Evolutionary conservation across 148 eudicot genomes (phyloP), one percentile per base, ranked within the genome.

Genomic region (Rhododendron ovatum): DNA sequence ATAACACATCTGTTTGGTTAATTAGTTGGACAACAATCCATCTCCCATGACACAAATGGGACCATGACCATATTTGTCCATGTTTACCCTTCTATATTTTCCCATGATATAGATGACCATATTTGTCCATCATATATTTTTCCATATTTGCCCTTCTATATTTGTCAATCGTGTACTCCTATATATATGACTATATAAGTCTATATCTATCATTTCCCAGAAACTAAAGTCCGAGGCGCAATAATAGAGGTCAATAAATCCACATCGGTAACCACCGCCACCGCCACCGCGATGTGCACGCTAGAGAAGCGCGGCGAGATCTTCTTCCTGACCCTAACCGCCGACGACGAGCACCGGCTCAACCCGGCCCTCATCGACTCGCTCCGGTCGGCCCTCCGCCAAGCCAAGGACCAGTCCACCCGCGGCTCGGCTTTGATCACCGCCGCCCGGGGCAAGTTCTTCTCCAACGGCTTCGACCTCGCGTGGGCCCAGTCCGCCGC

Each of bases 401-500:
- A 88, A 24, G 89, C 78, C 88, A 84, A 61, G 75, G 89, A 92
- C 2, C 88, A 91, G 78, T 86, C 90, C 48, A 69, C 80, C 2
- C 76, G 47, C 22, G 92, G 92, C 79, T 84, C 90, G 3, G 92
- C 71, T 37, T 82, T 91, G 5, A 48, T 91, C 81, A 91, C 92
- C 30, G 3, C 57, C 1, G 85, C 91, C 28, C 47, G 69, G 0
- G 91, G 89, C 83, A 82, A 84, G 81, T 89, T 89, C 87, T 91
- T 91, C 90, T 91, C 92, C 83, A 91, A 91, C 71, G 92, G 92
- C 80, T 91, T 91, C 81, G 92, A 91, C 26, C 86, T 91, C 71
- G 53, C 76, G 3, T 90, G 90, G 87, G 92, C 92, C 9, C 88
- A 89, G 63, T 26, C 84, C 47, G 78, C 86, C 35, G 75, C 37